Evolutionary conservation across 1,139 yeast genomes (phyloP).

Genomic region (Pichia sp.): DNA sequence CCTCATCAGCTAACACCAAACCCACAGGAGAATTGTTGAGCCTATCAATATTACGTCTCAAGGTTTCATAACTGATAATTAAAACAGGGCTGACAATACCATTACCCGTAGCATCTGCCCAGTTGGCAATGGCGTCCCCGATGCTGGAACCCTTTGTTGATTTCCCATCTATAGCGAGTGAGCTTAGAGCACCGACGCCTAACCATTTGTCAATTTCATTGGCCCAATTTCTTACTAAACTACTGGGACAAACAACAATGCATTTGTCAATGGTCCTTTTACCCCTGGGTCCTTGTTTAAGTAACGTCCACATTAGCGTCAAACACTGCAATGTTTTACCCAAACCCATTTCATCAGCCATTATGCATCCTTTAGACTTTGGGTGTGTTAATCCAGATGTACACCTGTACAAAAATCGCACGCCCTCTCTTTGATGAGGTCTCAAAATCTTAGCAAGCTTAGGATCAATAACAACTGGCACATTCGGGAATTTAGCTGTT

Average conservation of each 20-base stretch:
- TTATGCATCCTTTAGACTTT: constrained; percentile 89
- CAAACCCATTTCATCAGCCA: constrained; percentile 99
- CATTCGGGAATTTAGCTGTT: constrained; percentile 58
- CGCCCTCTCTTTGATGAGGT: constrained; percentile 98
- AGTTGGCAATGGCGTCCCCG: constrained; percentile 61
- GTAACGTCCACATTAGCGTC: constrained; percentile 87
- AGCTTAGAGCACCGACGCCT: constrained; percentile 83
- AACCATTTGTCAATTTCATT: constrained; percentile 94
- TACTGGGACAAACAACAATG: constrained; percentile 92
- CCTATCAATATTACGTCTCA: constrained; percentile 77
- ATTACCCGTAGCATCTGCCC: constrained; percentile 90
- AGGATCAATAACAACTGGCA: constrained; percentile 96
- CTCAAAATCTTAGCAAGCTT: constrained; percentile 72
- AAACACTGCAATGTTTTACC: constrained; percentile 95
- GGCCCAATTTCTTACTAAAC: constrained; percentile 95
- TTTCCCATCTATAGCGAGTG: constrained; percentile 91
- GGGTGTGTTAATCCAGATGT: constrained; percentile 85
- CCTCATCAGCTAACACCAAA: constrained; percentile 88
- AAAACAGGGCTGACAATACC: constrained; percentile 88
- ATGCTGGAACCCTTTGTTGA: constrained; percentile 61
- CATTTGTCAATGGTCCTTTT: constrained; percentile 79
- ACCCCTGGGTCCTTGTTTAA: constrained; percentile 88
- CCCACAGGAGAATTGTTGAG: constrained; percentile 81
- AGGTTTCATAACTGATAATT: constrained; percentile 92
- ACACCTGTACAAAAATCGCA: constrained; percentile 80